A percentile compares a stretch with the other conserved stretches of the same genome.
These are phyloP conservation scores for Pseudoscleropodium purum DNA, from an alignment of 225 moss, liverwort and hornwort species.

Conservation along the genomic window DNA sequence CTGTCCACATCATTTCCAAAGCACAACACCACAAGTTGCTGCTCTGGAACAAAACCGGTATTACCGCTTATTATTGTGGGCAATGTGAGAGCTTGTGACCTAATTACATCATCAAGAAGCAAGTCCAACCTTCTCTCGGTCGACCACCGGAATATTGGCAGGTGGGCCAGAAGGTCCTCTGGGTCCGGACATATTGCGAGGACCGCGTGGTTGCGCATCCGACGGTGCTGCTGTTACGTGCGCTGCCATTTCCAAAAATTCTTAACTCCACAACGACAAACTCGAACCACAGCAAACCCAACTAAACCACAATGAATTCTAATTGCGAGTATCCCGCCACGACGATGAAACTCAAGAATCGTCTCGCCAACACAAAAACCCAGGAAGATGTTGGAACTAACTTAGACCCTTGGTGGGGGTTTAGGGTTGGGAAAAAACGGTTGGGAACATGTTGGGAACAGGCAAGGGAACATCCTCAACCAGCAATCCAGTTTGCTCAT, in stretches of 20 bases:
- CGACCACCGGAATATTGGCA: constrained; percentile 37
- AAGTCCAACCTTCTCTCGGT: constrained; percentile 51
- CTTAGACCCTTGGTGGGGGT: background rate
- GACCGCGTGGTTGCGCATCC: constrained; percentile 39
- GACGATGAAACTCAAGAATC: background rate
- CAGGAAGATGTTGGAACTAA: background rate
- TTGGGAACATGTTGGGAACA: constrained; percentile 13
- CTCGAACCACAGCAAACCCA: background rate
- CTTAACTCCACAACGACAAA: background rate
- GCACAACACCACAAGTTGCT: background rate
- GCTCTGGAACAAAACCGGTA: background rate
- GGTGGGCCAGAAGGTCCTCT: constrained; percentile 46
- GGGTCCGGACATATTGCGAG: constrained; percentile 37
- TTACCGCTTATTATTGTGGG: background rate
- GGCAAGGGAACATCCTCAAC: background rate
- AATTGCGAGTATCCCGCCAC: background rate
- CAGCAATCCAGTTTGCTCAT: background rate
- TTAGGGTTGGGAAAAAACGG: background rate
- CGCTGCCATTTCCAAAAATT: constrained; percentile 24
- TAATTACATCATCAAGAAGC: background rate
- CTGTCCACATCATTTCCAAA: background rate
- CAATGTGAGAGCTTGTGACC: background rate
- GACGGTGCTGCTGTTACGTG: constrained; percentile 29
- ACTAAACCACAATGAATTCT: background rate
- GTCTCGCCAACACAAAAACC: background rate